Evolutionary conservation across 2,329 filamentous ascomycete species (phyloP).

Genomic region (Ceratocystis alfenasii): DNA sequence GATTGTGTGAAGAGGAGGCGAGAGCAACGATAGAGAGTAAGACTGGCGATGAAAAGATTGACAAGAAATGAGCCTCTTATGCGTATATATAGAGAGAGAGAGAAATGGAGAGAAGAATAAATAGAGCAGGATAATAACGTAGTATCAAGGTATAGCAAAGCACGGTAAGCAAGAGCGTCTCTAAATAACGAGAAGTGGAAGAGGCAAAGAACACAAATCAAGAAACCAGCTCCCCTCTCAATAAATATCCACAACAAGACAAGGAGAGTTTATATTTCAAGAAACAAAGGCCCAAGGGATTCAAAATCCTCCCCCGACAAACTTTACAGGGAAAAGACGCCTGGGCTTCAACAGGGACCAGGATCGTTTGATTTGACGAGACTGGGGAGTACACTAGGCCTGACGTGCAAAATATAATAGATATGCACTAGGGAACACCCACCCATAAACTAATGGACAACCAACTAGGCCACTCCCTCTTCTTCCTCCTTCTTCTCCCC

Average conservation of each 20-base stretch:
- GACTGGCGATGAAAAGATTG: neutral
- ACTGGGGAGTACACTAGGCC: neutral
- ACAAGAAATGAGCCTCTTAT: neutral
- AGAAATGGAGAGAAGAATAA: neutral
- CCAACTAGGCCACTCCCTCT: neutral
- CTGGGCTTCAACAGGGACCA: neutral
- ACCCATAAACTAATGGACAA: neutral
- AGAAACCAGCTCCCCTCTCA: neutral
- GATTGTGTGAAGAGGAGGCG: neutral
- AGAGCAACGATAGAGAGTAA: neutral
- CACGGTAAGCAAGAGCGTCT: neutral
- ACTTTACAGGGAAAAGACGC: slow-evolving; percentile 1
- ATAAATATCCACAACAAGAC: neutral
- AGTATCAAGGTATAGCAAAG: no score
- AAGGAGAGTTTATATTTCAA: slow-evolving; percentile 12
- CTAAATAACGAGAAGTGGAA: neutral
- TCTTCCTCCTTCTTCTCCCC: neutral
- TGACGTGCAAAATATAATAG: neutral
- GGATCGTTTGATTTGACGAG: neutral
- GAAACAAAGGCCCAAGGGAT: slow-evolving; percentile 6
- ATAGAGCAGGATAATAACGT: no score
- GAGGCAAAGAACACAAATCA: neutral
- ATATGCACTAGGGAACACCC: neutral
- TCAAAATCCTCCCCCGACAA: neutral
- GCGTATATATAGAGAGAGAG: neutral